Base-by-base conservation (phyloP, 805 yeast genomes). In the Diddensiella caesifluorescens region DNA sequence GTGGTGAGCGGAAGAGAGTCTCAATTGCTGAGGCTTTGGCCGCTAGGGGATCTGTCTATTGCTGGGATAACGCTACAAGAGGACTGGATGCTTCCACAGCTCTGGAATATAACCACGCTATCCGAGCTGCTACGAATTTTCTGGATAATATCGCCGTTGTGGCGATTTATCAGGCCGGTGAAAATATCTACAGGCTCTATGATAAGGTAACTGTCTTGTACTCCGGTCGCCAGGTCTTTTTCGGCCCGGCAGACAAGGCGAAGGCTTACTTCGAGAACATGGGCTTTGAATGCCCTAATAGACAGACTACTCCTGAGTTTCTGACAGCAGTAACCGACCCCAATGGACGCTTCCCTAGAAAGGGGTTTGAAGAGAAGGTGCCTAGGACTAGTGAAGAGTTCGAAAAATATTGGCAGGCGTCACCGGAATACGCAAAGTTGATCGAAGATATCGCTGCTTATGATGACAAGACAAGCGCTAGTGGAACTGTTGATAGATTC, bases 41-140 rank as follows among this genome's bases (percentile, higher is more conserved):
- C 35, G 70, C 79, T 38, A 76, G 80, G 22, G 81, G 86, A 22
- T 65, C 74, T 37, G 67, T 81, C 38, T 79, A 74, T 49, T 77
- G 83, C 61, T 80, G 84, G 77, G 89, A 84, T 67, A 85, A 85
- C 56, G 82, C 90, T 4, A 85, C 95, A 4, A 75, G 92, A 67
- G 95, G 95, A 53, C 69, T 85, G 46, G 95, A 84, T 63, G 73
- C 92, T 3, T 83, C 92, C 7, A 83, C 92, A 31, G 94, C 95
- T 2, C 68, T 81, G 49, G 89, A 83, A 57, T 84, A 77, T 54
- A 70, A 82, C 30, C 69, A 76, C 47, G 80, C 86, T 16, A 68
- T 84, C 47, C 77, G 83, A 53, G 71, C 77, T 2, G 65, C 75
- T n/a, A 80, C 87, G 3, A 62, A 68, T 26, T 62, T 79, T 38